Percentiles rank a stretch among this genome's conserved stretches.
These are phyloP conservation scores for Lepidium aucheri DNA, from an alignment of 345 rosid species.

Conservation along the genomic window DNA sequence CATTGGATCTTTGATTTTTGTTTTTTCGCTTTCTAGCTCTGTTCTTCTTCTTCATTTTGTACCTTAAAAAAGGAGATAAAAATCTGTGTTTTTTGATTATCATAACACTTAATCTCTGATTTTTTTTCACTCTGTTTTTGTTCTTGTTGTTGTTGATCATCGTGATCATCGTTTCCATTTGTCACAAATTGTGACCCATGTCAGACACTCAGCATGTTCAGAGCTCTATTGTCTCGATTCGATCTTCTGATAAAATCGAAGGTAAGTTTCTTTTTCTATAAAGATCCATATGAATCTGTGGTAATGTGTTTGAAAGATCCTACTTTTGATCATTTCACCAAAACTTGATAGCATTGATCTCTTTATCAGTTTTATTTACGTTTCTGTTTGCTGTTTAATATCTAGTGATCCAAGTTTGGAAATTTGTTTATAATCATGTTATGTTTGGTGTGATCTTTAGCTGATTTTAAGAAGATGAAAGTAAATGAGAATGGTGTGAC, in stretches of 20 bases:
- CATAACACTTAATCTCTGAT: background rate
- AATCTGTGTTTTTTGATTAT: background rate
- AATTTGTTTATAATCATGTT: background rate
- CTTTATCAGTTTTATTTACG: background rate
- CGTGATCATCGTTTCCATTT: slow-evolving; percentile 14
- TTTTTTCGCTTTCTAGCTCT: background rate
- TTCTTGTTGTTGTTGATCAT: background rate
- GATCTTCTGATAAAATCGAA: slow-evolving; percentile 48
- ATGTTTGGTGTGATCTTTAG: slow-evolving; percentile 25
- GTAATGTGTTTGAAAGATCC: background rate
- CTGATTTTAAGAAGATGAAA: slow-evolving; percentile 45
- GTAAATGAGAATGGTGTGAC: slow-evolving; percentile 32
- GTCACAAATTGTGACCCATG: slow-evolving; percentile 32
- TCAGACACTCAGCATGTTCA: slow-evolving; percentile 55
- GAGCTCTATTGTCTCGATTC: slow-evolving; percentile 45
- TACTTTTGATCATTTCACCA: slow-evolving; percentile 8
- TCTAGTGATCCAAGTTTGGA: background rate
- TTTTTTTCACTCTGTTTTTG: background rate
- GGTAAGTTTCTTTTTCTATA: slow-evolving; percentile 22
- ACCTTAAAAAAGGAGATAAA: background rate
- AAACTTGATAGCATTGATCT: background rate
- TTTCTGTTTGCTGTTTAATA: background rate
- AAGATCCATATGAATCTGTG: slow-evolving; percentile 11
- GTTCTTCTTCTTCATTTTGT: slow-evolving; percentile 9
- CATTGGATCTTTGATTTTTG: slow-evolving; percentile 12